A percentile compares a stretch with the other conserved stretches of the same genome.
Evolutionary conservation across 2,329 filamentous ascomycete species (phyloP).

Genomic region (Paecilomyces niveus): DNA sequence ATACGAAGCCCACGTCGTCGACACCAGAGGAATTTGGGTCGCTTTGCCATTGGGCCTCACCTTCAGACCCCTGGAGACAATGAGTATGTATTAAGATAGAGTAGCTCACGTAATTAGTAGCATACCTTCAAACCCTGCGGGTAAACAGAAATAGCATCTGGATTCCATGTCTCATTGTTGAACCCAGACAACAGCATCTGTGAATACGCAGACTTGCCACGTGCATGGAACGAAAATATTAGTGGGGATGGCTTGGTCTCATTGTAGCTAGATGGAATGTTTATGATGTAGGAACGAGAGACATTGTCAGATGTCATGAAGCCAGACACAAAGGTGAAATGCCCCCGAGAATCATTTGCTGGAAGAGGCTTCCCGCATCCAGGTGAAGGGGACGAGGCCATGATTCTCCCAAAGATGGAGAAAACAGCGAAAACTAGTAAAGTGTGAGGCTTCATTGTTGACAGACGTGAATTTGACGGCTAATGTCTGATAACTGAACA

Average conservation of each 20-base stretch:
- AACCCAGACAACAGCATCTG: constrained; percentile 41
- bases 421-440: background rate
- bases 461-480: background rate
- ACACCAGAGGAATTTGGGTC: constrained; percentile 32
- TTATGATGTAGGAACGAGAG: constrained; percentile 14
- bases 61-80: constrained; percentile 16
- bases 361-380: background rate
- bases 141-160: constrained; percentile 40
- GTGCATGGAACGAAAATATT: background rate
- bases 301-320: background rate
- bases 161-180: constrained; percentile 37
- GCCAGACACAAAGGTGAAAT: background rate
- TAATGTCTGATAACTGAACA: background rate
- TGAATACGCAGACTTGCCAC: constrained; percentile 33
- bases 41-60: constrained; percentile 34
- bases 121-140: constrained; percentile 34
- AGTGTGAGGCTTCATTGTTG: background rate
- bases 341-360: background rate
- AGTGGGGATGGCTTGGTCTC: constrained; percentile 24
- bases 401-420: background rate
- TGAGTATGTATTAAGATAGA: background rate
- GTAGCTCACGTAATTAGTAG: background rate
- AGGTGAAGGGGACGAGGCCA: background rate
- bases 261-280: constrained; percentile 28
- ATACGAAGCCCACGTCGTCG: constrained; percentile 40